phyloP scores from a whole-genome alignment of 1,139 yeast genomes.

The Arxiozyma heterogenica region DNA sequence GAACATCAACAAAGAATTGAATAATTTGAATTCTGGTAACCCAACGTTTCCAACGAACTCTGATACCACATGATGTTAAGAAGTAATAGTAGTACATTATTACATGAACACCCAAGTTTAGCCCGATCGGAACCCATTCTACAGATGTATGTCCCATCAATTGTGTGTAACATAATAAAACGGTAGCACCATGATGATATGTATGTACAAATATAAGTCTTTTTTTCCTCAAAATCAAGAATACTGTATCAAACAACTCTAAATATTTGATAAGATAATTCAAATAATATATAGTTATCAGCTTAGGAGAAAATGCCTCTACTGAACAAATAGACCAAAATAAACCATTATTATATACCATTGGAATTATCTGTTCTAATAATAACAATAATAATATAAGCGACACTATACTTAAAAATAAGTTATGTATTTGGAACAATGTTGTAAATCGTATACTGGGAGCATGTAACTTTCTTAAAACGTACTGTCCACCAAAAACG shows the following conservation, averaged over 20 bases:
- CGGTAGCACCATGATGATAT: constrained; percentile 98
- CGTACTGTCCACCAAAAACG: constrained; percentile 71
- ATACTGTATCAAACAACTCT: constrained; percentile 86
- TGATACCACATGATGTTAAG: constrained; percentile 82
- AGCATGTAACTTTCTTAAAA: constrained; percentile 42
- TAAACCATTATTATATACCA: constrained; percentile 66
- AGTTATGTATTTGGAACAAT: constrained; percentile 66
- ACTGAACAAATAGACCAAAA: constrained; percentile 76
- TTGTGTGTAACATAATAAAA: constrained; percentile 88
- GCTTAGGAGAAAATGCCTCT: constrained; percentile 74
- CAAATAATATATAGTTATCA: constrained; percentile 73
- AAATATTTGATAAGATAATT: constrained; percentile 68
- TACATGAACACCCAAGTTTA: constrained; percentile 88
- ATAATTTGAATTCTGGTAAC: constrained; percentile 92
- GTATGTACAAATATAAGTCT: constrained; percentile 85
- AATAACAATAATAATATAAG: constrained; percentile 56
- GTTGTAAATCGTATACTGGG: constrained; percentile 38
- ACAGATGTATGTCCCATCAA: constrained; percentile 81
- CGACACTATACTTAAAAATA: constrained; percentile 62
- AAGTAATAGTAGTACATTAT: constrained; percentile 98
- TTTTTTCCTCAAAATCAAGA: constrained; percentile 84
- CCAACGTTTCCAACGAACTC: constrained; percentile 99
- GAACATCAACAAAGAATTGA: constrained; percentile 83
- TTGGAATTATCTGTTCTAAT: constrained; percentile 80
- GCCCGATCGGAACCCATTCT: constrained; percentile 87